Evolutionary conservation across 1,284 basidiomycete species (phyloP).

Genomic region (Marasmius tenuissimus): DNA sequence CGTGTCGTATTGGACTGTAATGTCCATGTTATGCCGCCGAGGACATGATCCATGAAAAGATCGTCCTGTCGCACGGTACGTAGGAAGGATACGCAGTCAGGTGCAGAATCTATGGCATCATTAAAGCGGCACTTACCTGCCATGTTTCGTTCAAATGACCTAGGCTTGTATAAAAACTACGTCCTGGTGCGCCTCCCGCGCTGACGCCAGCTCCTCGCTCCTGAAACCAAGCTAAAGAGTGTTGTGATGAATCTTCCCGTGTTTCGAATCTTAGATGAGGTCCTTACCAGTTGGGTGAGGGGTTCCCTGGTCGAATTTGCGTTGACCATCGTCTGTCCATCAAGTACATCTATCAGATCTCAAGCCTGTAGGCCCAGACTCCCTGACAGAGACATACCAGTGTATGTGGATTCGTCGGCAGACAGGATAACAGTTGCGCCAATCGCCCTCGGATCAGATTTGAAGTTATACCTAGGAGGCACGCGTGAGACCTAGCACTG

Average conservation of each 20-base stretch:
- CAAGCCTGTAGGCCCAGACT: not conserved
- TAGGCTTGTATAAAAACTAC: conserved; percentile 80
- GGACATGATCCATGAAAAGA: conserved; percentile 67
- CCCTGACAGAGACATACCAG: conserved; percentile 37
- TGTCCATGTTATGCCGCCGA: conserved; percentile 74
- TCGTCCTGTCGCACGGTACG: conserved; percentile 31
- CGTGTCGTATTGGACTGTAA: conserved; percentile 61
- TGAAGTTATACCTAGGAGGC: conserved; percentile 68
- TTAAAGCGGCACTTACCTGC: conserved; percentile 41
- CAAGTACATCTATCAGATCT: not conserved
- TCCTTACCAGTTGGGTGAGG: conserved; percentile 62
- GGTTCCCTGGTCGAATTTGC: conserved; percentile 55
- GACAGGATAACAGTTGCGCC: conserved; percentile 69
- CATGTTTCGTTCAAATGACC: conserved; percentile 76
- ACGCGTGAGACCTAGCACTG: not conserved
- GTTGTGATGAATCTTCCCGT: not conserved
- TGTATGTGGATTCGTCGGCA: conserved; percentile 68
- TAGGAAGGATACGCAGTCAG: not conserved
- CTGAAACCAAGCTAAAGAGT: conserved; percentile 72
- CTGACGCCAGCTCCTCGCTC: conserved; percentile 61
- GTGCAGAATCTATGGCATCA: not conserved
- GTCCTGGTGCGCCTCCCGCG: conserved; percentile 51
- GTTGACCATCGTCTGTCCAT: conserved; percentile 44
- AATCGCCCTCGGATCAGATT: conserved; percentile 67
- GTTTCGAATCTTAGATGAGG: not conserved